Percentiles rank a stretch among this genome's conserved stretches.
Evolutionary conservation across 805 yeast genomes (phyloP).

Genomic region (Candida morakotiae): DNA sequence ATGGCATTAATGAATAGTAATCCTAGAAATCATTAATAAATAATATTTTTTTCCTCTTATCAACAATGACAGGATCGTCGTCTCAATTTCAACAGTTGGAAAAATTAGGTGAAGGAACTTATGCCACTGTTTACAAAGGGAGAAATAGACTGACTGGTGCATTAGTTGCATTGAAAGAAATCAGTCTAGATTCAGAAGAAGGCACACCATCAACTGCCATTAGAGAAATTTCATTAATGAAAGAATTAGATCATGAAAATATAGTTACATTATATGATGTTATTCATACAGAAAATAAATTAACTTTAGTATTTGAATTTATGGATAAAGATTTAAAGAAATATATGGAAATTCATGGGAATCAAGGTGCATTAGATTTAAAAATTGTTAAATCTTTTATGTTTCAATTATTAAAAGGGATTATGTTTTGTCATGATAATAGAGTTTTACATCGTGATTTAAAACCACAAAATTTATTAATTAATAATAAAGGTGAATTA

Average conservation of each 20-base stretch:
- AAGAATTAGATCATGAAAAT: conserved; percentile 89
- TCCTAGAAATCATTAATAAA: conserved; percentile 67
- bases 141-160: conserved; percentile 82
- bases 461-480: conserved; percentile 92
- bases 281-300: conserved; percentile 92
- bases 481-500: conserved; percentile 83
- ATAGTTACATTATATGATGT: conserved; percentile 92
- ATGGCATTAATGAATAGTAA: conserved; percentile 64
- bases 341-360: conserved; percentile 88
- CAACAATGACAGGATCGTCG: conserved; percentile 37
- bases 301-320: conserved; percentile 88
- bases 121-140: conserved; percentile 98
- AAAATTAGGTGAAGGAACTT: conserved; percentile 91
- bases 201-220: conserved; percentile 99
- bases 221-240: conserved; percentile 91
- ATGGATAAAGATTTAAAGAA: conserved; percentile 91
- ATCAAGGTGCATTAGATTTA: conserved; percentile 68
- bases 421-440: conserved; percentile 82
- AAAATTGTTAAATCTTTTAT: conserved; percentile 81
- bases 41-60: background rate
- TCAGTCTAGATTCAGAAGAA: conserved; percentile 91
- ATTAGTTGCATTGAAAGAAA: conserved; percentile 91
- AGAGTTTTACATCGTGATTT: conserved; percentile 81
- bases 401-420: conserved; percentile 90
- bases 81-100: conserved; percentile 58